Percentiles rank a stretch among this genome's conserved stretches.
Conservation (phyloP, 495 filamentous ascomycete species). For the Collariella sp. region DNA sequence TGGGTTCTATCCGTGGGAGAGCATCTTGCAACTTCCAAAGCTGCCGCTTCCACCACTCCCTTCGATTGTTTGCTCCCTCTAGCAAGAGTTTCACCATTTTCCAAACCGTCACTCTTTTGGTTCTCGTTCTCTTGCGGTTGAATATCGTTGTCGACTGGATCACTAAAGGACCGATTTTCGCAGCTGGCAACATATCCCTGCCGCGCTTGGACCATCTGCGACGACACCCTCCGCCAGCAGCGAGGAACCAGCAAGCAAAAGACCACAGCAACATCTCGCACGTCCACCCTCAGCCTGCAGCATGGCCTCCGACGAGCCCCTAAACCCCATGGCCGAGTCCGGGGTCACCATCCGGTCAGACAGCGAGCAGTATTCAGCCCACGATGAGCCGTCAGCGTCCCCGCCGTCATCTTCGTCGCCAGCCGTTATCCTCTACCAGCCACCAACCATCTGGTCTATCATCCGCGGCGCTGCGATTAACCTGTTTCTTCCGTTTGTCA, state of each 20-base stretch:
- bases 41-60: no score
- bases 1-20: not conserved
- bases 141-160: no score
- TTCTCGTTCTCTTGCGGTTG: no score
- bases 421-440: constrained; percentile 76
- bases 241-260: not conserved
- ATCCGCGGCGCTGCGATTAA: constrained; percentile 90
- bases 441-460: constrained; percentile 76
- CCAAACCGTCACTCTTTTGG: no score
- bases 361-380: constrained; percentile 79
- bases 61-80: no score
- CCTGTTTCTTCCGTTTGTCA: constrained; percentile 86
- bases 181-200: not conserved
- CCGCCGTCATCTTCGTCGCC: constrained; percentile 59
- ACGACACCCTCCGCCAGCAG: not conserved
- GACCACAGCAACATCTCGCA: not conserved
- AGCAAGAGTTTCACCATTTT: no score
- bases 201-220: not conserved
- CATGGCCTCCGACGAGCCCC: constrained; percentile 44
- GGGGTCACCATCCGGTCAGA: constrained; percentile 80
- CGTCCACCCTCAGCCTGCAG: not conserved
- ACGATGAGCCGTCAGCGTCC: constrained; percentile 52
- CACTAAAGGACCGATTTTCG: not conserved
- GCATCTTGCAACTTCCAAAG: no score
- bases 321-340: constrained; percentile 63